Conservation (phyloP, 176 grass and related monocot genomes). For the Lolium rigidum region DNA sequence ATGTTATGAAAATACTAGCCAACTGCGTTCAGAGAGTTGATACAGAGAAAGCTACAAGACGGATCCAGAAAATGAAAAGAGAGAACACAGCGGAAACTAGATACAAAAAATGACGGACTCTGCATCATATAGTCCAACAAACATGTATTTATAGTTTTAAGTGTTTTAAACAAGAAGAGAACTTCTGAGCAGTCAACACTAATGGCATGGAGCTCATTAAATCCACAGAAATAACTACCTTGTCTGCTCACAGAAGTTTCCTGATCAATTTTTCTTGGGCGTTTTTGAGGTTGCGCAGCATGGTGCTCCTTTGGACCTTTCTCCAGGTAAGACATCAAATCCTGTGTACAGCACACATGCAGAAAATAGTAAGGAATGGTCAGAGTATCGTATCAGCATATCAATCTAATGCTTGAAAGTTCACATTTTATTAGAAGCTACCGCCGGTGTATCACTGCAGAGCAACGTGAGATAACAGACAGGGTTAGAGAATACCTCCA, state of each 20-base stretch:
- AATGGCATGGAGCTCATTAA: background rate
- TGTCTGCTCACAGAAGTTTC: conserved; percentile 51
- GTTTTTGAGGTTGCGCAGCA: conserved; percentile 84
- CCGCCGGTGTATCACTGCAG: background rate
- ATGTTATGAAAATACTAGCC: background rate
- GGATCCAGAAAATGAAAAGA: background rate
- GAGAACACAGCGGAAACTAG: background rate
- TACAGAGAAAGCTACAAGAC: background rate
- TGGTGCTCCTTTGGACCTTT: conserved; percentile 95
- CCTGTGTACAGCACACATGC: conserved; percentile 52
- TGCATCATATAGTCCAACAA: background rate
- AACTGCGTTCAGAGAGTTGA: background rate
- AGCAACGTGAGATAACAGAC: background rate
- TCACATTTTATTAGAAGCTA: background rate
- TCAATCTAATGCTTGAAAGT: conserved; percentile 8
- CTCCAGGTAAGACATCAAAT: conserved; percentile 89
- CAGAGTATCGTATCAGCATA: background rate
- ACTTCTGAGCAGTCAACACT: background rate
- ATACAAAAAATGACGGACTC: background rate
- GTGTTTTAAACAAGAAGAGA: conserved; percentile 11
- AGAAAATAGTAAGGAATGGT: conserved; percentile 5
- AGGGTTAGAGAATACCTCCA: conserved; percentile 65
- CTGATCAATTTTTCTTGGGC: conserved; percentile 78
- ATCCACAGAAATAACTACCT: conserved; percentile 43
- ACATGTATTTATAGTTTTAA: background rate